These are phyloP conservation scores for Effrenium voratum DNA, from an alignment of 73 alveolate species.

Conservation along the genomic window DNA sequence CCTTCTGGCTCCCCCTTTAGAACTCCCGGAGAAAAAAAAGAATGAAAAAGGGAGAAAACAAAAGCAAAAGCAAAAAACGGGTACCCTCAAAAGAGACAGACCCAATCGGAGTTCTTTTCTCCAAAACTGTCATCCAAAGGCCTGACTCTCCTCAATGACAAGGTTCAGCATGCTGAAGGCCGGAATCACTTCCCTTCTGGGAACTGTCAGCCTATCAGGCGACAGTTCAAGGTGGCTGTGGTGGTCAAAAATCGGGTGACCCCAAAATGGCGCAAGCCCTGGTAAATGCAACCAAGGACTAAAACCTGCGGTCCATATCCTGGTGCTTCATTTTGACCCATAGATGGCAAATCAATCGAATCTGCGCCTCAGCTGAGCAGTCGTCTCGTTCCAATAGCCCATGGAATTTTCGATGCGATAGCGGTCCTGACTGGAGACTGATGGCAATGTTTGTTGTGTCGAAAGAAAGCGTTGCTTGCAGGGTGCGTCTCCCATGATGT, in stretches of 20 bases:
- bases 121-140: background rate
- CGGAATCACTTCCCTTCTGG: conserved; percentile 39
- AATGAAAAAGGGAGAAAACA: too few species aligned
- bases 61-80: too few species aligned
- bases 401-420: conserved; percentile 57
- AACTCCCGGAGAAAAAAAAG: too few species aligned
- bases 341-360: too few species aligned
- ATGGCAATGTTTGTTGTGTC: background rate
- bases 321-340: too few species aligned
- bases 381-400: conserved; percentile 85
- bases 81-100: too few species aligned
- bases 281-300: background rate
- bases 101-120: background rate
- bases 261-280: background rate
- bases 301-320: too few species aligned
- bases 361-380: conserved; percentile 51
- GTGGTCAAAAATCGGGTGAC: background rate
- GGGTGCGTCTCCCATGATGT: conserved; percentile 81
- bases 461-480: background rate
- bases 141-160: conserved; percentile 80
- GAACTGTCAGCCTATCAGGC: conserved; percentile 1
- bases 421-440: conserved; percentile 44
- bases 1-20: too few species aligned
- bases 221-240: background rate
- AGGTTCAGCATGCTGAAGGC: conserved; percentile 73